Conservation (phyloP, 148 eudicot species). For the Cornus controversa region DNA sequence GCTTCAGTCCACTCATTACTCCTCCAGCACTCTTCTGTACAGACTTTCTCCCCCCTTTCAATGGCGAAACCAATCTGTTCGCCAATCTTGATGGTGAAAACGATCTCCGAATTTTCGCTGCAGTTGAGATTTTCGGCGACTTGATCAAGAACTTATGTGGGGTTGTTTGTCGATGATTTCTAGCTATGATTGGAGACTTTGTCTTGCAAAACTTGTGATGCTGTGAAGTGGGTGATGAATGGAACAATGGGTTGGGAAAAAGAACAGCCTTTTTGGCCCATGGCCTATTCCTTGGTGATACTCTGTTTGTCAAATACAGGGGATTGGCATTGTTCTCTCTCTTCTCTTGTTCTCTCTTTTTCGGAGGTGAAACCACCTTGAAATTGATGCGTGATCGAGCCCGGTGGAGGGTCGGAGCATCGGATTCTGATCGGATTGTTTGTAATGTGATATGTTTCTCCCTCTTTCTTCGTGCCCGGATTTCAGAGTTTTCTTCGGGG, state of each 20-base stretch:
- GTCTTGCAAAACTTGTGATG: conserved; percentile 55
- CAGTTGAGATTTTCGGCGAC: conserved; percentile 50
- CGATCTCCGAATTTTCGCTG: conserved; percentile 56
- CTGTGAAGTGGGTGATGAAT: conserved; percentile 61
- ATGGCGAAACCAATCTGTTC: conserved; percentile 73
- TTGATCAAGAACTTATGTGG: conserved; percentile 87
- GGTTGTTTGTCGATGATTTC: conserved; percentile 37
- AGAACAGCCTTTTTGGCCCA: conserved; percentile 89
- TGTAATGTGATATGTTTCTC: conserved; percentile 64
- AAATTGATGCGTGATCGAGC: conserved; percentile 80
- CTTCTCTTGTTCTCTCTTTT: conserved; percentile 31
- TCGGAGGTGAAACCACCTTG: conserved; percentile 60
- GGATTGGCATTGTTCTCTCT: conserved; percentile 40
- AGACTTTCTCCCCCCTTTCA: conserved; percentile 64
- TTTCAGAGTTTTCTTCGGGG: conserved; percentile 46
- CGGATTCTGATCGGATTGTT: conserved; percentile 34
- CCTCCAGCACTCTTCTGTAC: conserved; percentile 23
- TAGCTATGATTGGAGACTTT: conserved; percentile 56
- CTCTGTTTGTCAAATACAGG: conserved; percentile 59
- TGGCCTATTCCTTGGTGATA: conserved; percentile 84
- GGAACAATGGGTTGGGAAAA: conserved; percentile 83
- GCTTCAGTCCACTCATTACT: conserved; percentile 54
- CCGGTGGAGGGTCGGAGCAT: conserved; percentile 39
- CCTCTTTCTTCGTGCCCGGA: conserved; percentile 60
- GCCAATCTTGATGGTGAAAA: conserved; percentile 79